Conservation (phyloP, 1,139 yeast species). For the Suhomyces yuchorum region DNA sequence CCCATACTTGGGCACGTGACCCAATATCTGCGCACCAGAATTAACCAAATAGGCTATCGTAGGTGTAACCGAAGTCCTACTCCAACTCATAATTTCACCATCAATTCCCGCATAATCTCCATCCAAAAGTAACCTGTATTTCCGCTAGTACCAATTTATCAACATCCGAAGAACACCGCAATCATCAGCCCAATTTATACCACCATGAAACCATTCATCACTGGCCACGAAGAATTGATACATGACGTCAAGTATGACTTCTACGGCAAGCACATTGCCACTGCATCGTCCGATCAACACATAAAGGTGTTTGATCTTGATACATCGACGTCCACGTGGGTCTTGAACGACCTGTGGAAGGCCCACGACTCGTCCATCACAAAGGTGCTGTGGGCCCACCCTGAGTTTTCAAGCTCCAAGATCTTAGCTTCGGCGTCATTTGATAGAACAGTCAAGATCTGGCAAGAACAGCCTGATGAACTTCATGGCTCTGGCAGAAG, state of each 20-base stretch:
- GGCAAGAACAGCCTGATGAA: constrained; percentile 90
- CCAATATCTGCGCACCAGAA: too few species aligned
- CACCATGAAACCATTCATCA: constrained; percentile 64
- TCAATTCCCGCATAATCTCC: neutral
- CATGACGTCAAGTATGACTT: constrained; percentile 88
- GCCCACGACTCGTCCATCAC: constrained; percentile 92
- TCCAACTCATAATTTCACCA: neutral
- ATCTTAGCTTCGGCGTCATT: constrained; percentile 85
- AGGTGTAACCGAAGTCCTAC: too few species aligned
- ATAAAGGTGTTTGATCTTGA: constrained; percentile 82
- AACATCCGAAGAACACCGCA: neutral
- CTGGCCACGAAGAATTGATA: constrained; percentile 89
- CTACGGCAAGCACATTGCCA: constrained; percentile 87
- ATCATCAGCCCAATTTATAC: too few species aligned
- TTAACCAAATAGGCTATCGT: too few species aligned
- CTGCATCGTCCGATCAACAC: constrained; percentile 91
- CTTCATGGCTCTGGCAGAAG: constrained; percentile 73
- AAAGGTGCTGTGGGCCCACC: constrained; percentile 88
- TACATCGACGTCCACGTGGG: constrained; percentile 63
- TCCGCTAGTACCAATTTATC: neutral
- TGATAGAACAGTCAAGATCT: constrained; percentile 83
- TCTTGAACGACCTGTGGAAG: constrained; percentile 82
- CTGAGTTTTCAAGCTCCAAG: constrained; percentile 77
- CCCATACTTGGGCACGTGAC: too few species aligned
- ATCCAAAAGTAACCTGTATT: too few species aligned